Evolutionary conservation across 179 eudicot species (phyloP), one percentile per base, ranked within the genome.

Genomic region (Beta lomatogona): DNA sequence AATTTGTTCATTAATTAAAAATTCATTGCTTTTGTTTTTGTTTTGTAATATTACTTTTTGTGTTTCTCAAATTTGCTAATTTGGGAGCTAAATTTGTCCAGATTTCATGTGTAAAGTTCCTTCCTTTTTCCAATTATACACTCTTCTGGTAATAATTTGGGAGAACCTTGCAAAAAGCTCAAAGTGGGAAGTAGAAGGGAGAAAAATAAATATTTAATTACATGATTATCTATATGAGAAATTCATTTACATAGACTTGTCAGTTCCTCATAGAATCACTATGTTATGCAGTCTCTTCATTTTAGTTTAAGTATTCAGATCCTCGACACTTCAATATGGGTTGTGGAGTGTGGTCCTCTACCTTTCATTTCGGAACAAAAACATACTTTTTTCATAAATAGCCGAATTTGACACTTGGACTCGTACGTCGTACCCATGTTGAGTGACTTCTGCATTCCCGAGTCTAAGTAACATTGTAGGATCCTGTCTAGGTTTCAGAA

Each of bases 1-100:
- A 90, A 79, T 52, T 61, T 69, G 71, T 55, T 79, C 66, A 58
- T 9, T 5, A 77, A 31, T 59, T n/a, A 21, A n/a, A 3, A 16
- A 81, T 25, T 64, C 25, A 60, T 14, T 68, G 28, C 14, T 78
- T 46, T 21, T 6, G 2, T n/a, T 46, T 48, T 72, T 52, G 41
- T 52, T 21, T 46, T 50, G 7, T 45, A 8, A 14, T 25, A 13
- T 7, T 18, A 0, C 0, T 63, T 78, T 16, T 41, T 68, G 11
- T 45, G 41, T 54, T 13, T 41, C 31, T 73, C 22, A 59, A 69
- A 16, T 65, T 78, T 44, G 59, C 19, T 59, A 55, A 4, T 81
- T 14, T 48, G n/a, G 71, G n/a, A 45, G 44, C 13, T 52, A 19
- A 61, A 25, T 28, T 68, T 41, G 52, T 48, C 9, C 28, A 19